Percentiles rank a stretch among this genome's conserved stretches.
Evolutionary conservation across 2,329 filamentous ascomycete species (phyloP).

Genomic region (Keithomyces neogunnii): DNA sequence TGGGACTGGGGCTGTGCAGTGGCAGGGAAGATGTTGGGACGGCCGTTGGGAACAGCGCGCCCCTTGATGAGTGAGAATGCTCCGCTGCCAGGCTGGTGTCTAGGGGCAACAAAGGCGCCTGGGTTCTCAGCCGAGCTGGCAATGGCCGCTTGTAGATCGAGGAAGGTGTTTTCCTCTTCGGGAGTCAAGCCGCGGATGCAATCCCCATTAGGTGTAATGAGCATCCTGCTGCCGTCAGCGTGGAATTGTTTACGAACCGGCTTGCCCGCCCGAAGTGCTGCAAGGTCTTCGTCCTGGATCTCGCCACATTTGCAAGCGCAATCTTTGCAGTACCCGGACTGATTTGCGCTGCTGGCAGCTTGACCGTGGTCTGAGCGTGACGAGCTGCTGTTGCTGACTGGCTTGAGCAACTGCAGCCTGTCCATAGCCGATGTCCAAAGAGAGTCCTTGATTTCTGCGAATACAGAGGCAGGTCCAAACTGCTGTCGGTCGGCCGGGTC

Average conservation of each 20-base stretch:
- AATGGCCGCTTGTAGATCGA: conserved; percentile 57
- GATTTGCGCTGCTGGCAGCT: conserved; percentile 12
- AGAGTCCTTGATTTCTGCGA: conserved; percentile 24
- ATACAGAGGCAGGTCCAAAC: conserved; percentile 24
- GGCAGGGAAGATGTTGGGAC: conserved; percentile 52
- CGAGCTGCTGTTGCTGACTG: conserved; percentile 18
- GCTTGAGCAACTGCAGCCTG: conserved; percentile 28
- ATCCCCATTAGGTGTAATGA: conserved; percentile 69
- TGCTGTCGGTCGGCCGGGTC: conserved; percentile 20
- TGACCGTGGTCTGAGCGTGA: conserved; percentile 19
- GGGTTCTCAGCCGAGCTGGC: conserved; percentile 41
- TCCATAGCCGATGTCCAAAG: conserved; percentile 26
- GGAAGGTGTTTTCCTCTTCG: conserved; percentile 61
- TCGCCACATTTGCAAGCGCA: conserved; percentile 30
- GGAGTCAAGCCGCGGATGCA: conserved; percentile 63
- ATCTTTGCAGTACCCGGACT: conserved; percentile 26
- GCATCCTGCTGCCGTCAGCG: conserved; percentile 55
- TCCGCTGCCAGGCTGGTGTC: conserved; percentile 43
- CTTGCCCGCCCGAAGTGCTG: conserved; percentile 44
- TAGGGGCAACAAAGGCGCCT: conserved; percentile 45
- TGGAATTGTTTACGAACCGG: conserved; percentile 49
- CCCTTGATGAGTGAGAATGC: conserved; percentile 57
- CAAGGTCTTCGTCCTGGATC: conserved; percentile 42
- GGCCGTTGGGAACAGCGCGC: conserved; percentile 55
- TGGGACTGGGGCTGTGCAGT: conserved; percentile 36